These are phyloP conservation scores for Dalbergia oliveri DNA, from an alignment of 306 rosid genomes.

Conservation along the genomic window DNA sequence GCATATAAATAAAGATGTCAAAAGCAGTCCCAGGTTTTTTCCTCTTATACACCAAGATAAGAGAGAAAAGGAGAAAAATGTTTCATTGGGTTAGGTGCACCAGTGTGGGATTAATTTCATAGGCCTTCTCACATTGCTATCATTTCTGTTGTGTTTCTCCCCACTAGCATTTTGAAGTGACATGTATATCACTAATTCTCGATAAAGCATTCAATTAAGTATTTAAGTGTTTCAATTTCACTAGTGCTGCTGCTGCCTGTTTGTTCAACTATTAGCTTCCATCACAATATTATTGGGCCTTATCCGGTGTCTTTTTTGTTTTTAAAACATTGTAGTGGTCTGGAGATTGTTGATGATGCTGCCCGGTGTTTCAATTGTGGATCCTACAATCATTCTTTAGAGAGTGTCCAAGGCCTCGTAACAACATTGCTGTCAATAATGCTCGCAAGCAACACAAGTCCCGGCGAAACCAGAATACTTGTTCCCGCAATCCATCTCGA, in stretches of 20 bases:
- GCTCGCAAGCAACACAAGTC: conserved; percentile 85
- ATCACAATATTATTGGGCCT: conserved; percentile 32
- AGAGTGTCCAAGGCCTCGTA: conserved; percentile 84
- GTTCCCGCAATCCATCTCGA: conserved; percentile 81
- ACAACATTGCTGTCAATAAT: conserved; percentile 76
- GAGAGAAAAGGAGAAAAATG: background rate
- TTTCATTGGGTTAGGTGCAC: background rate
- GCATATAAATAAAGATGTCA: background rate
- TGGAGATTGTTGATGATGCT: conserved; percentile 77
- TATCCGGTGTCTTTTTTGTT: background rate
- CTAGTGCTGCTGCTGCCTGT: conserved; percentile 12
- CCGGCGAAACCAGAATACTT: conserved; percentile 67
- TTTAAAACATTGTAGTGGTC: conserved; percentile 63
- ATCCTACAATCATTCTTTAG: conserved; percentile 86
- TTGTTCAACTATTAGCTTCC: conserved; percentile 1
- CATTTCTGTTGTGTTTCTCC: background rate
- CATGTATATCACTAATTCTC: conserved; percentile 8
- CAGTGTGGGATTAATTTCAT: conserved; percentile 16
- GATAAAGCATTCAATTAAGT: conserved; percentile 9
- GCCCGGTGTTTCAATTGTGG: conserved; percentile 97
- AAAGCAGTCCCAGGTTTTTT: background rate
- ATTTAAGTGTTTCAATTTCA: background rate
- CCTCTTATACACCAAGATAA: background rate
- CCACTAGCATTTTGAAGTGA: background rate
- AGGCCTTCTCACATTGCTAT: background rate